A percentile compares a stretch with the other conserved stretches of the same genome.
Conservation (phyloP, 768 basidiomycete genomes). For the Termitomyces heimii region DNA sequence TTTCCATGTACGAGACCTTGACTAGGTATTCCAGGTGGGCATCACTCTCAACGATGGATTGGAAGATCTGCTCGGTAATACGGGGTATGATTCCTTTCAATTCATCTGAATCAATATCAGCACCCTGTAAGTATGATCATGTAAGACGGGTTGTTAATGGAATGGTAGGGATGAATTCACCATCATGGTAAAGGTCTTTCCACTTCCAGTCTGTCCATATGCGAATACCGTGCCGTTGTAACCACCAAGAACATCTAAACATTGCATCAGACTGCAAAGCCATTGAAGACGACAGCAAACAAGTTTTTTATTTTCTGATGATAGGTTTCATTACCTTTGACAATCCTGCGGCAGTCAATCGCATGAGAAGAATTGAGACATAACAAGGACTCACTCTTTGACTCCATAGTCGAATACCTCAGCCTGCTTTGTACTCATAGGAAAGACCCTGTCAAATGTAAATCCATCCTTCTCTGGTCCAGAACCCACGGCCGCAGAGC, state of each 20-base stretch:
- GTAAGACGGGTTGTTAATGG: slow-evolving; percentile 2
- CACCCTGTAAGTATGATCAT: slow-evolving; percentile 54
- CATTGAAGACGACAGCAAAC: not conserved
- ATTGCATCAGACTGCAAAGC: slow-evolving; percentile 1
- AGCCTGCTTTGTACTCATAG: slow-evolving; percentile 82
- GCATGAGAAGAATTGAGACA: slow-evolving; percentile 14
- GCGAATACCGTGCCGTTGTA: slow-evolving; percentile 97
- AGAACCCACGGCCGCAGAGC: slow-evolving; percentile 56
- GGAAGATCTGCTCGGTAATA: slow-evolving; percentile 98
- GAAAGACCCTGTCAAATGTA: slow-evolving; percentile 95
- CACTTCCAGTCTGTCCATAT: slow-evolving; percentile 83
- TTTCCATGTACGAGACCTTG: slow-evolving; percentile 99
- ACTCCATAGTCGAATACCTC: slow-evolving; percentile 99
- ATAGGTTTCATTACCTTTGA: slow-evolving; percentile 56
- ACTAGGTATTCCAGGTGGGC: slow-evolving; percentile 96
- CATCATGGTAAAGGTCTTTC: slow-evolving; percentile 99
- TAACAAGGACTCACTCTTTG: slow-evolving; percentile 67
- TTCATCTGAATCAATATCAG: slow-evolving; percentile 92
- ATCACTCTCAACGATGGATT: slow-evolving; percentile 94
- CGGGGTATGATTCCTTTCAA: slow-evolving; percentile 96
- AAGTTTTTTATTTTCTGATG: slow-evolving; percentile 1
- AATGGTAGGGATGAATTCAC: slow-evolving; percentile 30
- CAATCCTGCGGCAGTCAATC: slow-evolving; percentile 52
- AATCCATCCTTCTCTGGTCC: slow-evolving; percentile 97
- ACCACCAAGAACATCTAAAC: slow-evolving; percentile 90